phyloP scores from a whole-genome alignment of 495 filamentous ascomycete species.

The Lepidopterella palustris region DNA sequence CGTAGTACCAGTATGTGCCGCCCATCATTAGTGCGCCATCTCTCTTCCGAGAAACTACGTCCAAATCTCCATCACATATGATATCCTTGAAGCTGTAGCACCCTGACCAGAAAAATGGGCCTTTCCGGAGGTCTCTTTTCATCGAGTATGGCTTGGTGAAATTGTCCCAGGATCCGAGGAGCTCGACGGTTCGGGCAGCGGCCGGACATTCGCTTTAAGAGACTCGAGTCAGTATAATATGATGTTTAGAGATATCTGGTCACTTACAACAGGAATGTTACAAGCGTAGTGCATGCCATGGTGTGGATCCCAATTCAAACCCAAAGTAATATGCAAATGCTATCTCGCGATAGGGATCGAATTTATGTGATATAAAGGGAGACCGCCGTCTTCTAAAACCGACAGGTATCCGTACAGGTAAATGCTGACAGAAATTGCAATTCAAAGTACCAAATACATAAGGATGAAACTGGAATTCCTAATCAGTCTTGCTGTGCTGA shows the following conservation, averaged over 20 bases:
- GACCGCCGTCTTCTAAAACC: not conserved
- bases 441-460: not conserved
- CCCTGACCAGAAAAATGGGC: conserved; percentile 70
- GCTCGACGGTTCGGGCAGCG: conserved; percentile 62
- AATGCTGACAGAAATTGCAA: not conserved
- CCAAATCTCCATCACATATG: conserved; percentile 65
- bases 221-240: not conserved
- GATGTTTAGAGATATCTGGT: conserved; percentile 1
- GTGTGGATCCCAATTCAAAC: not conserved
- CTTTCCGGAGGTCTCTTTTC: conserved; percentile 65
- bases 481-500: not conserved
- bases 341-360: not conserved
- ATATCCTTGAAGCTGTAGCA: conserved; percentile 81
- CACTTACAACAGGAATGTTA: conserved; percentile 37
- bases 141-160: conserved; percentile 70
- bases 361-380: not conserved
- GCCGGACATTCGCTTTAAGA: conserved; percentile 54
- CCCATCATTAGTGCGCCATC: conserved; percentile 84
- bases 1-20: conserved; percentile 91
- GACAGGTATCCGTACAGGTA: not conserved
- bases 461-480: not conserved
- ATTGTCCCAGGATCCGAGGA: conserved; percentile 92
- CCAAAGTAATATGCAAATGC: not conserved
- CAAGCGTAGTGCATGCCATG: conserved; percentile 35
- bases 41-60: conserved; percentile 49